Evolutionary conservation across 257 asterid genomes (phyloP), one percentile per base, ranked within the genome.

Genomic region (Linderniella brevidens): DNA sequence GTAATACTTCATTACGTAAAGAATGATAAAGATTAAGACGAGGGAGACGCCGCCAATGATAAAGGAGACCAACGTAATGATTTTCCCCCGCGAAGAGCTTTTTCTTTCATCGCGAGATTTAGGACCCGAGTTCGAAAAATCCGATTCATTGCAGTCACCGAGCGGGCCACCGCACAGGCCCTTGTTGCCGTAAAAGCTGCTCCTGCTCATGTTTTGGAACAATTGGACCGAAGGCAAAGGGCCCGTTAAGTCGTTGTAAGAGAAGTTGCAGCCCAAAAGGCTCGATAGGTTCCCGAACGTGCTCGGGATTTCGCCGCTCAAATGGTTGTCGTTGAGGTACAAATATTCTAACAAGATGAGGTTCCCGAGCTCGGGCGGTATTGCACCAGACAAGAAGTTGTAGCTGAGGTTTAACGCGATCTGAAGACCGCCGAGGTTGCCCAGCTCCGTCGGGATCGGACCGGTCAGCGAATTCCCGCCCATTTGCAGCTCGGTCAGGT

Each of bases 161-260:
- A 86, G 83, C 8, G 70, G 93, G 52, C 88, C 78, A 9, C 97
- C 97, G 13, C 97, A 82, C 7, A 87, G 93, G 40, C 92, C 93
- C 39, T 47, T 71, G 60, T 87, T 87, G 35, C 93, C 93, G 9
- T 67, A 54, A 58, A 87, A 87, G 73, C 97, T 87, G 60, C 62
- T 66, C 35, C 49, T 13, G n/a, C 68, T 73, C 94, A 80, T 82
- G 60, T 74, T 79, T 59, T 64, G 72, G 58, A 87, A 82, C 74
- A 87, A 15, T 15, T 67, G 81, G 4, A 73, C 84, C 13, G 70
- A 63, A 4, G 97, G 97, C 49, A 87, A 55, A 2, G 92, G 82
- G 16, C 97, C 97, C 1, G 81, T 69, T 41, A 87, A 56, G 35
- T 71, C 72, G 44, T 87, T 87, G 67, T 69, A 64, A 9, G 97